Evolutionary conservation across 2,329 filamentous ascomycete genomes (phyloP).

Genomic region (Ceratocystis ficicola): DNA sequence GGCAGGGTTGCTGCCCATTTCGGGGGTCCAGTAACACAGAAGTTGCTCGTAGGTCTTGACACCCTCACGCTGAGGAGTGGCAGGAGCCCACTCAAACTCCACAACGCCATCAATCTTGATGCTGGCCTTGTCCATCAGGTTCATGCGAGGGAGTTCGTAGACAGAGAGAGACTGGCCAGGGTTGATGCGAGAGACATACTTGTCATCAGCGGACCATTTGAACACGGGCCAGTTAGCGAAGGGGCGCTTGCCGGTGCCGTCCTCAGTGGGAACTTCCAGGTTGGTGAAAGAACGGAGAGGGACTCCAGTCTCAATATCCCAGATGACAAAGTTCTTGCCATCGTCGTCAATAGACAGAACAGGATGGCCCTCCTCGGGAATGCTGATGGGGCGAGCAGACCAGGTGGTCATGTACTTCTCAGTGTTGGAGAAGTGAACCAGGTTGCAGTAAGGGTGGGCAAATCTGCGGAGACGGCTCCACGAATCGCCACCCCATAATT

Average conservation of each 20-base stretch:
- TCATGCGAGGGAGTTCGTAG: conserved; percentile 83
- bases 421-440: conserved; percentile 86
- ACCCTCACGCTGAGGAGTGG: conserved; percentile 67
- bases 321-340: conserved; percentile 98
- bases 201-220: conserved; percentile 98
- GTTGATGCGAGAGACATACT: conserved; percentile 86
- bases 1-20: conserved; percentile 93
- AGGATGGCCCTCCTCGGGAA: conserved; percentile 77
- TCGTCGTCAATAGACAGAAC: conserved; percentile 84
- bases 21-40: conserved; percentile 96
- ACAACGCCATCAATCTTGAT: conserved; percentile 95
- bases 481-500: conserved; percentile 84
- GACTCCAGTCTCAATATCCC: conserved; percentile 84
- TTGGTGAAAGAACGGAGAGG: conserved; percentile 89
- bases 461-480: conserved; percentile 91
- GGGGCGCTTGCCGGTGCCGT: conserved; percentile 56
- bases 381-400: conserved; percentile 86
- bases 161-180: conserved; percentile 81
- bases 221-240: conserved; percentile 87
- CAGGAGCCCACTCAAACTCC: conserved; percentile 96
- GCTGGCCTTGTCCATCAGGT: conserved; percentile 74
- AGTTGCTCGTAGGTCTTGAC: conserved; percentile 90
- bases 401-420: conserved; percentile 94
- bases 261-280: conserved; percentile 57
- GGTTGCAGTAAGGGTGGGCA: conserved; percentile 86